Conservation (phyloP, 1,139 yeast genomes). For the Lodderomyces orthopsilosis region DNA sequence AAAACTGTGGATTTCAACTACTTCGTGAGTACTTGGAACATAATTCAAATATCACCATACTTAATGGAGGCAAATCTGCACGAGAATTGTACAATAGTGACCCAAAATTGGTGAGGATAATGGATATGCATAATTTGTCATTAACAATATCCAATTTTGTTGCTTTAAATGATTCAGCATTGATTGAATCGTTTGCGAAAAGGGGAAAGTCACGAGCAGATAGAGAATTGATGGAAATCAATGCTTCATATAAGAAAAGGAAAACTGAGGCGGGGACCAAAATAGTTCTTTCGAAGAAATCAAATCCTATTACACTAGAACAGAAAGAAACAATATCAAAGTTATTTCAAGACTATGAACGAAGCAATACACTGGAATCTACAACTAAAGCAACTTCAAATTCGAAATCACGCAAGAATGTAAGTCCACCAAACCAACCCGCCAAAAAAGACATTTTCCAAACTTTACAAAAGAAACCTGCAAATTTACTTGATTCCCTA, state of each 20-base stretch:
- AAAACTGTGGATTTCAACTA: conserved; percentile 29
- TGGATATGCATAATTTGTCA: conserved; percentile 50
- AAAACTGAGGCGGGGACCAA: neutral
- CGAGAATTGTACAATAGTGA: conserved; percentile 26
- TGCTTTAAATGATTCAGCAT: conserved; percentile 35
- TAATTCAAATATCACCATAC: conserved; percentile 20
- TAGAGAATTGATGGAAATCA: conserved; percentile 22
- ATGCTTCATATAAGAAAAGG: conserved; percentile 6
- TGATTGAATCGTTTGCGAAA: conserved; percentile 51
- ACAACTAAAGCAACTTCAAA: neutral
- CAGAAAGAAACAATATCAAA: conserved; percentile 17
- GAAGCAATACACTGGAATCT: neutral
- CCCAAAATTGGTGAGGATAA: conserved; percentile 29
- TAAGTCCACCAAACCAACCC: conserved; percentile 1
- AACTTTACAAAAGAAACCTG: conserved; percentile 15
- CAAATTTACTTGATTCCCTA: conserved; percentile 15
- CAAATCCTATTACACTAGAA: conserved; percentile 9
- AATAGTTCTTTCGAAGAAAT: conserved; percentile 2
- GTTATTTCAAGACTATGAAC: conserved; percentile 12
- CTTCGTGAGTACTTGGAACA: conserved; percentile 30
- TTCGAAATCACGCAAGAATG: neutral
- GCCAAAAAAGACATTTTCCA: conserved; percentile 20
- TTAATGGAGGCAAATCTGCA: conserved; percentile 33
- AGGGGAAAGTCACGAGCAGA: conserved; percentile 12
- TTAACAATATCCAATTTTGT: conserved; percentile 55